Percentiles rank a stretch among this genome's conserved stretches.
phyloP scores from a whole-genome alignment of 768 basidiomycete genomes.

The Tubosaeta sp. region DNA sequence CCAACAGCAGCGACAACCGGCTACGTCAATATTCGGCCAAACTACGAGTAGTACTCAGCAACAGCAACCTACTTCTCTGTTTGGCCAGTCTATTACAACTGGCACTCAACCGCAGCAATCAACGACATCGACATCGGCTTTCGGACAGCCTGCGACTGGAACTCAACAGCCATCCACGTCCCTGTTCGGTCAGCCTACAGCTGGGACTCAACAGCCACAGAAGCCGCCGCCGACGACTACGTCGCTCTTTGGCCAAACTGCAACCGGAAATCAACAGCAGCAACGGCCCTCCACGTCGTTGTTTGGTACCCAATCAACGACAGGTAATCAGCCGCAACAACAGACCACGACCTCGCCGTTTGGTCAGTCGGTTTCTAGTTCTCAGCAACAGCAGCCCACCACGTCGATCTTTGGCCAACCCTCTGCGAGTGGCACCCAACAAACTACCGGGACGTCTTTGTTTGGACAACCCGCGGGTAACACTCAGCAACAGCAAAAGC shows the following conservation, averaged over 20 bases:
- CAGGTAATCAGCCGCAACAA: slow-evolving; percentile 15
- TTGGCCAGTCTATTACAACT: slow-evolving; percentile 11
- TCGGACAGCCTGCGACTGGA: slow-evolving; percentile 29
- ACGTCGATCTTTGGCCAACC: slow-evolving; percentile 28
- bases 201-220: slow-evolving; percentile 29
- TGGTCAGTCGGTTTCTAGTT: slow-evolving; percentile 27
- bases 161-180: slow-evolving; percentile 29
- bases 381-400: slow-evolving; percentile 32
- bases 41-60: slow-evolving; percentile 15
- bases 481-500: slow-evolving; percentile 25
- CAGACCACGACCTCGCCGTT: slow-evolving; percentile 15
- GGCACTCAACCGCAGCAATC: slow-evolving; percentile 31
- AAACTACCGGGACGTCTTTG: slow-evolving; percentile 24
- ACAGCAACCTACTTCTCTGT: slow-evolving; percentile 20
- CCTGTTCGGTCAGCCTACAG: slow-evolving; percentile 18
- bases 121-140: slow-evolving; percentile 27
- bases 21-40: slow-evolving; percentile 10
- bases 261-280: slow-evolving; percentile 18
- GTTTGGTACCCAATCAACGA: slow-evolving; percentile 21
- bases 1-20: slow-evolving; percentile 6
- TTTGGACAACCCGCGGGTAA: slow-evolving; percentile 36
- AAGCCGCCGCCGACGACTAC: slow-evolving; percentile 9
- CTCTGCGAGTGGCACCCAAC: slow-evolving; percentile 28
- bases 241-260: slow-evolving; percentile 36
- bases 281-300: slow-evolving; percentile 19